Base-by-base conservation (phyloP, 306 rosid genomes). In the Acacia confusa region DNA sequence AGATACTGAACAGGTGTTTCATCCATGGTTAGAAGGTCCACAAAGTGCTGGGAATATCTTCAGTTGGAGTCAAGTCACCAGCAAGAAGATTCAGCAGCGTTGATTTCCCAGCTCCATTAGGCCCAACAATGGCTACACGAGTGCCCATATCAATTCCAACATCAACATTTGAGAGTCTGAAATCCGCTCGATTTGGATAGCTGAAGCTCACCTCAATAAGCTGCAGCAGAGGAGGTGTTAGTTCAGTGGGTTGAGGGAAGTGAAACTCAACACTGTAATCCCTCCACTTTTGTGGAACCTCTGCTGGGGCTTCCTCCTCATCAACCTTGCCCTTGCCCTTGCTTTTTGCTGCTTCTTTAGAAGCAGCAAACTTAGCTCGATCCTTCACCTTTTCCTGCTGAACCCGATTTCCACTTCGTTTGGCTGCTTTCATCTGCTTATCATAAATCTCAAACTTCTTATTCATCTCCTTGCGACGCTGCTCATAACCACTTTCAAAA, bases 41-140 rank as follows among this genome's bases (percentile, higher is more conserved):
- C 89, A 76, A 88, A 90, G 80, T 86, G 92, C 70, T 88, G 90
- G 4, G 90, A 88, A 43, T 90, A 86, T 84, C 89, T 75, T 38
- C 90, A 12, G 70, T 71, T 9, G 90, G 87, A 76, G 79, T 85
- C 86, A 90, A 81, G 77, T 90, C 93, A 80, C 91, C 91, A 0
- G 93, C 93, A 22, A 90, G 85, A n/a, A 90, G 93, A 76, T 88
- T 88, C 25, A 90, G 82, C 45, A 90, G 69, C 4, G 90, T 86
- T n/a, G 94, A 90, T 83, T 88, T 90, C 32, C 89, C 92, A 4
- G 90, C 91, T 68, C 91, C 89, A n/a, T 88, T 88, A 8, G 92
- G 94, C n/a, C 94, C 89, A 40, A 86, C 90, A 75, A 90, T 88
- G 43, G 89, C 92, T 36, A 87, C 89, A 57, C 89, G 91, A 9